A percentile compares a stretch with the other conserved stretches of the same genome.
These are phyloP conservation scores for Cutaneotrichosporon sp. DNA, from an alignment of 1,284 basidiomycete genomes.

Conservation along the genomic window DNA sequence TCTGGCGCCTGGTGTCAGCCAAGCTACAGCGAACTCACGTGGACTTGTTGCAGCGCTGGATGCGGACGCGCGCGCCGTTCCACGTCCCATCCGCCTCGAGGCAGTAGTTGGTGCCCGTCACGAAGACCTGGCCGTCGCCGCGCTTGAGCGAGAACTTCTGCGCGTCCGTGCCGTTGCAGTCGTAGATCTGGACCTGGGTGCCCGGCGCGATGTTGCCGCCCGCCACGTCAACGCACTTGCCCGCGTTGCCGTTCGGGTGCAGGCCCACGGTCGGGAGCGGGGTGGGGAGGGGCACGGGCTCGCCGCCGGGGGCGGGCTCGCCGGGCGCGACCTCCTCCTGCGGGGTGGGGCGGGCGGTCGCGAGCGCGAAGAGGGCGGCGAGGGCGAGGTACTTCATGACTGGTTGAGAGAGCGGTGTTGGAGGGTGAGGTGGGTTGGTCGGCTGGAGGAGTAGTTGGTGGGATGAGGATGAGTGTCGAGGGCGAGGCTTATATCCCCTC, in stretches of 20 bases:
- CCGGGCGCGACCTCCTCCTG: constrained; percentile 10
- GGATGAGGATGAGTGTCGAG: too few species aligned
- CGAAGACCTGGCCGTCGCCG: constrained; percentile 11
- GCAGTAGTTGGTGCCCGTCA: constrained; percentile 32
- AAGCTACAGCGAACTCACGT: background rate
- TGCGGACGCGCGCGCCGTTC: constrained; percentile 21
- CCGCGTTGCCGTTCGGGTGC: constrained; percentile 36
- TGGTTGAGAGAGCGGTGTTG: background rate
- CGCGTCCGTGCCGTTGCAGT: constrained; percentile 26
- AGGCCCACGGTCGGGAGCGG: constrained; percentile 27
- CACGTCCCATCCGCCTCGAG: constrained; percentile 23
- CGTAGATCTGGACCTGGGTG: constrained; percentile 25
- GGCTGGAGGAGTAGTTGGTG: too few species aligned
- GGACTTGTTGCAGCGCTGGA: constrained; percentile 27
- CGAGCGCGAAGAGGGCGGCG: constrained; percentile 13
- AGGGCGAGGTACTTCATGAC: constrained; percentile 7
- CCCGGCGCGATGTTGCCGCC: constrained; percentile 22
- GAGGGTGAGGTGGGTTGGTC: too few species aligned
- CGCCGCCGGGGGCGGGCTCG: background rate
- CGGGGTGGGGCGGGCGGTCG: constrained; percentile 11
- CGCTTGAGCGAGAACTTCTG: constrained; percentile 17
- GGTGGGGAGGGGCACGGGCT: constrained; percentile 12
- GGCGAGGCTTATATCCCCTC: too few species aligned
- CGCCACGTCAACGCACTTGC: constrained; percentile 39
- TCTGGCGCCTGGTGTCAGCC: constrained; percentile 13